Evolutionary conservation across 192 early-diverging fungal genomes (phyloP), one percentile per base, ranked within the genome.

Genomic region (Gonapodya sp.): DNA sequence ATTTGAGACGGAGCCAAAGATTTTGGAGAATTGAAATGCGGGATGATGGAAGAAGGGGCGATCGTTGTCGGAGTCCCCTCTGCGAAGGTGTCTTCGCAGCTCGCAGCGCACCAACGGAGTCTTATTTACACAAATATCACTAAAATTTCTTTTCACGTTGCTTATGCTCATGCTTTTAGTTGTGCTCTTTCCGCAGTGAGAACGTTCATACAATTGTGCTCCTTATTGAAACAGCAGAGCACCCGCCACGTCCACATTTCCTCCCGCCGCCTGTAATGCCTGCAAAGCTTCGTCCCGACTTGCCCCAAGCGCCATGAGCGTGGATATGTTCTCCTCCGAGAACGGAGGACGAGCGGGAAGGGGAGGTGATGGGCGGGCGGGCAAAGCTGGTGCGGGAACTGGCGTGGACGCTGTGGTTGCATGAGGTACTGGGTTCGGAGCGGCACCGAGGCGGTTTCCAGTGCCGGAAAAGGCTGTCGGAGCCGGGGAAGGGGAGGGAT

Each of bases 211-310:
- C n/a, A n/a, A n/a, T n/a, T n/a, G n/a, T n/a, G n/a, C n/a, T 64
- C 8, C 8, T 64, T 24, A 64, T 84, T 91, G 87, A 84, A 99
- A 97, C 36, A 97, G 89, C 73, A 97, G 85, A 80, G 89, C 91
- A 1, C 95, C 96, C 1, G 97, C 97, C 34, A 94, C 73, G 36
- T 99, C 96, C 2, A 90, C 87, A 84, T 99, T 93, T 30, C 97
- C 97, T 1, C 88, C 89, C n/a, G 91, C 85, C 0, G 87, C 89
- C 73, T 96, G 92, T 78, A 99, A 86, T 32, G 93, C 91, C 75
- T 87, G 80, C 79, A 97, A 91, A 1, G 95, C 97, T 78, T 94
- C 91, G 24, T 91, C 87, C 35, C 94, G 86, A n/a, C 87, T 84
- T 14, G 94, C 92, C 0, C 97, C 97, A 36, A 99, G 81, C 78